These are phyloP conservation scores for Babesia gibsoni DNA, from an alignment of 169 alveolate genomes.

Conservation along the genomic window DNA sequence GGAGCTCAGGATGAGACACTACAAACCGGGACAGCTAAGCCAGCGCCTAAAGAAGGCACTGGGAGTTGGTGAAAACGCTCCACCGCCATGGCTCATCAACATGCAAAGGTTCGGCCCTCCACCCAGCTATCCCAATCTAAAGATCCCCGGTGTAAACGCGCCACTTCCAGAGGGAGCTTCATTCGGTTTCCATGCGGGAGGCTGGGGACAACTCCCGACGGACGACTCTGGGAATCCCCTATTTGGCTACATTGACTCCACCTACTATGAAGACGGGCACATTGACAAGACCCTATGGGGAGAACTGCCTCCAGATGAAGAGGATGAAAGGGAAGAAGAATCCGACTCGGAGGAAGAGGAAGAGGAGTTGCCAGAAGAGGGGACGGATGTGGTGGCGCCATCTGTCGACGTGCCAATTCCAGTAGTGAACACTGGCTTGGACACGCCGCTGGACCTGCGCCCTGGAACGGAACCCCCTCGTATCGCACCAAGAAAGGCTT, in stretches of 20 bases:
- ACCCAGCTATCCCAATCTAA: conserved; percentile 96
- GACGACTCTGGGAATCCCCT: conserved; percentile 80
- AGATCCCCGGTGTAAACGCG: conserved; percentile 95
- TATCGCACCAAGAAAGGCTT: conserved; percentile 53
- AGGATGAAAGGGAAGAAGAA: conserved; percentile 51
- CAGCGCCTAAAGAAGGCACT: conserved; percentile 92
- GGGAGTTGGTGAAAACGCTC: conserved; percentile 93
- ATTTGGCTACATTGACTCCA: conserved; percentile 70
- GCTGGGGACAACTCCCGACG: conserved; percentile 90
- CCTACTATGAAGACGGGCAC: conserved; percentile 61
- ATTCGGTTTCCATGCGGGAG: conserved; percentile 85
- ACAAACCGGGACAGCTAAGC: conserved; percentile 93
- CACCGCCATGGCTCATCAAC: conserved; percentile 96
- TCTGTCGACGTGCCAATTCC: conserved; percentile 19
- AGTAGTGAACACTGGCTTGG: conserved; percentile 31
- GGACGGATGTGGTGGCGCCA: conserved; percentile 47
- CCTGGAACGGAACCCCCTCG: conserved; percentile 24
- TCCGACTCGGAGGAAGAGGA: conserved; percentile 42
- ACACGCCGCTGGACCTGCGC: conserved; percentile 55
- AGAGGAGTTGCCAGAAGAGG: conserved; percentile 35
- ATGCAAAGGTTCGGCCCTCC: conserved; percentile 99
- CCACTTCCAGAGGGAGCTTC: conserved; percentile 86
- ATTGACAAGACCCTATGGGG: conserved; percentile 62
- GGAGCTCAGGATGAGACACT: conserved; percentile 89
- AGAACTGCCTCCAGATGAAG: conserved; percentile 65